phyloP scores from a whole-genome alignment of 768 basidiomycete species.

The Rhodocollybia butyracea region DNA sequence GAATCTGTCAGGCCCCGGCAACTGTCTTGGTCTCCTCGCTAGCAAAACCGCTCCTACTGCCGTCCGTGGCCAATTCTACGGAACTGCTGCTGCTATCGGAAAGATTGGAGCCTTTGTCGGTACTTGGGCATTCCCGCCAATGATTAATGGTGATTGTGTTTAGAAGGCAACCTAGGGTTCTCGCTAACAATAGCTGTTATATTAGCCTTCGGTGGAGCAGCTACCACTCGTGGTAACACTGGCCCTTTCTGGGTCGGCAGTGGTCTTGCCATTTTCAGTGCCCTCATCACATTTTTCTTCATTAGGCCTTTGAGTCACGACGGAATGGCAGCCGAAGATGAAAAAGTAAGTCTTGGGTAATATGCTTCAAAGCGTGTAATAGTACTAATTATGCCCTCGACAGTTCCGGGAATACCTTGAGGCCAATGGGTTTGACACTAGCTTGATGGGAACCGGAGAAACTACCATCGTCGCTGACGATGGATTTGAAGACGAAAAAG shows the following conservation, averaged over 20 bases:
- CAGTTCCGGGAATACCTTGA: constrained; percentile 85
- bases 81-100: constrained; percentile 80
- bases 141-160: constrained; percentile 49
- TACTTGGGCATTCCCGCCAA: constrained; percentile 72
- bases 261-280: constrained; percentile 76
- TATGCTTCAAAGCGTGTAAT: background rate
- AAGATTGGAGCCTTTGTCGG: constrained; percentile 84
- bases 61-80: constrained; percentile 83
- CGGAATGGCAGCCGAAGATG: constrained; percentile 78
- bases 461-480: constrained; percentile 1
- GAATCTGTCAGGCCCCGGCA: constrained; percentile 63
- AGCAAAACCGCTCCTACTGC: constrained; percentile 85
- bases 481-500: constrained; percentile 1
- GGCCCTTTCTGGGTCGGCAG: constrained; percentile 90
- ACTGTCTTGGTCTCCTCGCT: constrained; percentile 82
- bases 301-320: constrained; percentile 73
- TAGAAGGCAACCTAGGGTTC: no score
- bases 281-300: constrained; percentile 67
- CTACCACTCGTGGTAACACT: constrained; percentile 58
- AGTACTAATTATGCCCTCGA: background rate
- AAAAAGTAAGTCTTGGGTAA: constrained; percentile 36
- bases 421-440: constrained; percentile 74
- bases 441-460: constrained; percentile 56
- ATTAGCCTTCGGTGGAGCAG: constrained; percentile 59
- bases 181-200: no score